phyloP scores from a whole-genome alignment of 2,329 filamentous ascomycete genomes.

The Alternaria triticina region DNA sequence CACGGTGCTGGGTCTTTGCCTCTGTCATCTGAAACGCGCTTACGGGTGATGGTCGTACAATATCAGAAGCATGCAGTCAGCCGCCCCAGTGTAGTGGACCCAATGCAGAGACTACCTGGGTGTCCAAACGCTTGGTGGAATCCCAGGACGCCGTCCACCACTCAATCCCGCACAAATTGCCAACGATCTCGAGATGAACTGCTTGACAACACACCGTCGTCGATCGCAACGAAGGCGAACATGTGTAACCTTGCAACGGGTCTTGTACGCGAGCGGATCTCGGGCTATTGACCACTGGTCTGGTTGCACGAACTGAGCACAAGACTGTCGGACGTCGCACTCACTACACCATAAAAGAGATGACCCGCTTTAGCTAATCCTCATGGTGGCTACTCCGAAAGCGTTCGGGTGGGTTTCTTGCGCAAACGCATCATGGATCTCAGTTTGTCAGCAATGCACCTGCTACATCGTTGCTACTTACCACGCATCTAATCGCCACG shows the following conservation, averaged over 20 bases:
- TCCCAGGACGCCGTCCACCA: neutral
- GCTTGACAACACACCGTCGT: neutral
- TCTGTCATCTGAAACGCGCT: slow-evolving; percentile 38
- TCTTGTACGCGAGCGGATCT: slow-evolving; percentile 21
- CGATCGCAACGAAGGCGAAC: slow-evolving; percentile 10
- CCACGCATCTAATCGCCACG: neutral
- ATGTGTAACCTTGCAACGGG: slow-evolving; percentile 31
- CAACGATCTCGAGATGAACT: neutral
- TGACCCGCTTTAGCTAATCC: slow-evolving; percentile 29
- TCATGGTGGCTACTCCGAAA: neutral
- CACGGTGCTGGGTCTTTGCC: slow-evolving; percentile 37
- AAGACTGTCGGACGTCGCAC: slow-evolving; percentile 43
- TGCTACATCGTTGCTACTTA: neutral
- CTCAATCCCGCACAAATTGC: neutral
- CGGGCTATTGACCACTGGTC: slow-evolving; percentile 21
- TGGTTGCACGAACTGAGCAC: slow-evolving; percentile 35
- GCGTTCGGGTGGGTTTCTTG: neutral
- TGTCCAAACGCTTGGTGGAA: neutral
- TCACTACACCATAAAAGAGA: slow-evolving; percentile 38
- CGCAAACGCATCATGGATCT: neutral
- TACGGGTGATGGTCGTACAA: slow-evolving; percentile 13
- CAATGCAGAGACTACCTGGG: neutral
- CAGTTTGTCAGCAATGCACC: neutral
- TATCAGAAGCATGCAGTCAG: slow-evolving; percentile 6
- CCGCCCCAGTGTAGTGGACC: neutral